These are phyloP conservation scores for Trichophyton mentagrophytes DNA, from an alignment of 2,329 filamentous ascomycete species.

Conservation along the genomic window DNA sequence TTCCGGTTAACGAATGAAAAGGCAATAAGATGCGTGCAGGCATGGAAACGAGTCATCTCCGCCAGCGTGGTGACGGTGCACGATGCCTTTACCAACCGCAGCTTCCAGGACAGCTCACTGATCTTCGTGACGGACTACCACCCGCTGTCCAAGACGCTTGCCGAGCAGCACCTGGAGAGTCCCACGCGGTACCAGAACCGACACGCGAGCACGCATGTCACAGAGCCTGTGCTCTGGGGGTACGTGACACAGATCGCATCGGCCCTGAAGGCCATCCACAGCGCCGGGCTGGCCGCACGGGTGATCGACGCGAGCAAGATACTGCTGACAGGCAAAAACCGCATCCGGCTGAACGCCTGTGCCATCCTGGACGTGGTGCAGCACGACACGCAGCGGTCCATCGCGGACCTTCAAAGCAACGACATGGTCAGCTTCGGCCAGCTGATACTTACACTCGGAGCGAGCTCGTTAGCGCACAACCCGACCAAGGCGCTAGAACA, in stretches of 20 bases:
- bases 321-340: slow-evolving; percentile 77
- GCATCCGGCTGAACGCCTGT: slow-evolving; percentile 77
- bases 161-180: slow-evolving; percentile 54
- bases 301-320: slow-evolving; percentile 82
- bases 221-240: slow-evolving; percentile 72
- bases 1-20: slow-evolving; percentile 82
- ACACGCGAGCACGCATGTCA: slow-evolving; percentile 38
- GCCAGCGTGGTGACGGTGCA: slow-evolving; percentile 74
- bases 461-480: slow-evolving; percentile 52
- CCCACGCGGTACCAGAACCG: slow-evolving; percentile 32
- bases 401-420: slow-evolving; percentile 71
- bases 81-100: slow-evolving; percentile 84
- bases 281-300: slow-evolving; percentile 65
- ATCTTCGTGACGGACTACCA: slow-evolving; percentile 92
- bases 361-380: slow-evolving; percentile 81
- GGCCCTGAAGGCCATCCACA: slow-evolving; percentile 75
- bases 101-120: slow-evolving; percentile 87
- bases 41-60: slow-evolving; percentile 77
- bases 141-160: slow-evolving; percentile 76
- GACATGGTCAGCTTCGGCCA: slow-evolving; percentile 77
- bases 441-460: slow-evolving; percentile 69
- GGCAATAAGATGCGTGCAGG: slow-evolving; percentile 71
- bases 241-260: slow-evolving; percentile 88
- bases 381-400: slow-evolving; percentile 55
- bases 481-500: slow-evolving; percentile 61